Conservation (phyloP, 257 asterid species). For the Eustoma russellianum region DNA sequence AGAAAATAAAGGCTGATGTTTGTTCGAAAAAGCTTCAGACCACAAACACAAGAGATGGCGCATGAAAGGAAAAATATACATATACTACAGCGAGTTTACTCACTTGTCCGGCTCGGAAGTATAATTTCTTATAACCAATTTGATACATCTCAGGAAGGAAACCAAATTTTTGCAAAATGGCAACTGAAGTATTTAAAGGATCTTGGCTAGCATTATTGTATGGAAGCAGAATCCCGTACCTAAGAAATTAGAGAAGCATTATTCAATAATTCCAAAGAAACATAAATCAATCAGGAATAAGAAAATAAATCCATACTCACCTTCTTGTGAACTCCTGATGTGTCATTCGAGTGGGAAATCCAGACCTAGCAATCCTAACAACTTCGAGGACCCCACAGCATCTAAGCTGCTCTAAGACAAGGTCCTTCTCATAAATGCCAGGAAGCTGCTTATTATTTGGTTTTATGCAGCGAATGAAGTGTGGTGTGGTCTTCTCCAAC, state of each 20-base stretch:
- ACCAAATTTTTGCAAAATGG: conserved; percentile 60
- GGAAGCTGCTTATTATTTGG: conserved; percentile 71
- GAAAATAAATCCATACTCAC: conserved; percentile 21
- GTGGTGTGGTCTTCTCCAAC: conserved; percentile 73
- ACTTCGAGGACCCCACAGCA: conserved; percentile 69
- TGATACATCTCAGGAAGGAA: conserved; percentile 74
- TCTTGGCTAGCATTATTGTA: conserved; percentile 44
- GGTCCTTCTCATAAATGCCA: conserved; percentile 54
- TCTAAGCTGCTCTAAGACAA: conserved; percentile 67
- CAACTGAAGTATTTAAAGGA: conserved; percentile 66
- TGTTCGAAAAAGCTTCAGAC: background rate
- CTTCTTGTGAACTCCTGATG: conserved; percentile 83
- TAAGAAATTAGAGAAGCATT: conserved; percentile 27
- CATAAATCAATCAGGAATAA: conserved; percentile 8
- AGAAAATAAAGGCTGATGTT: conserved; percentile 5
- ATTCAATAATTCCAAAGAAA: conserved; percentile 7
- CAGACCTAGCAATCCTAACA: conserved; percentile 60
- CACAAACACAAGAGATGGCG: background rate
- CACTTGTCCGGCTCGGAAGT: conserved; percentile 82
- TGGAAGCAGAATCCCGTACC: conserved; percentile 59
- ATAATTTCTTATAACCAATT: conserved; percentile 80
- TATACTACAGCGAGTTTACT: conserved; percentile 5
- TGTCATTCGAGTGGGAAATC: conserved; percentile 71
- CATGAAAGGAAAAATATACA: background rate
- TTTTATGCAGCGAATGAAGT: conserved; percentile 76